Evolutionary conservation across 1,139 yeast genomes (phyloP).

Genomic region (Suhomyces bribrorum): DNA sequence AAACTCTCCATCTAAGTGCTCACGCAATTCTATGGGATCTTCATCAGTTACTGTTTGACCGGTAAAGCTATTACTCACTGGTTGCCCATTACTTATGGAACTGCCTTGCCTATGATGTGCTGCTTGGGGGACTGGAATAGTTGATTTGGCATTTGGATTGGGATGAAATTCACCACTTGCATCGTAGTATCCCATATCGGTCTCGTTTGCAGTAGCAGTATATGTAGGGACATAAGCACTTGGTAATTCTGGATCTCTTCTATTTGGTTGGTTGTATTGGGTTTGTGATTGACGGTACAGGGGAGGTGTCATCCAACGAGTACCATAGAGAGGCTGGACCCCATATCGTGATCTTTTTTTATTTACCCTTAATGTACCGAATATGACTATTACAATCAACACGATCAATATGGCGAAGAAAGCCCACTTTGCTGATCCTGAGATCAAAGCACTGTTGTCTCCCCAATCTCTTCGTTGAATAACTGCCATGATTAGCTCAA

Average conservation of each 20-base stretch:
- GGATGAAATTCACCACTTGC: conserved; percentile 57
- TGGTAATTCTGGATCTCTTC: conserved; percentile 37
- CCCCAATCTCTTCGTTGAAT: conserved; percentile 7
- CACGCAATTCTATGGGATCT: neutral
- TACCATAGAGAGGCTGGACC: conserved; percentile 70
- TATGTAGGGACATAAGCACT: conserved; percentile 63
- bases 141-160: conserved; percentile 28
- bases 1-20: conserved; percentile 3
- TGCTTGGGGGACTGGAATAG: conserved; percentile 15
- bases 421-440: conserved; percentile 55
- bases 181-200: conserved; percentile 84
- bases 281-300: conserved; percentile 74
- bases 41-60: conserved; percentile 13
- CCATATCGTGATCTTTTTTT: conserved; percentile 62
- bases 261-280: conserved; percentile 50
- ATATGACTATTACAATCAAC: conserved; percentile 48
- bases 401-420: conserved; percentile 55
- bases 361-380: conserved; percentile 60
- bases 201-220: conserved; percentile 61
- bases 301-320: conserved; percentile 92
- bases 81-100: conserved; percentile 14
- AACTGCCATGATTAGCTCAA: neutral
- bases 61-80: conserved; percentile 10
- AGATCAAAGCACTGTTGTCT: conserved; percentile 23
- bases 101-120: conserved; percentile 18